Evolutionary conservation across 2,329 filamentous ascomycete species (phyloP).

Genomic region (Cladobotryum mycophilum): DNA sequence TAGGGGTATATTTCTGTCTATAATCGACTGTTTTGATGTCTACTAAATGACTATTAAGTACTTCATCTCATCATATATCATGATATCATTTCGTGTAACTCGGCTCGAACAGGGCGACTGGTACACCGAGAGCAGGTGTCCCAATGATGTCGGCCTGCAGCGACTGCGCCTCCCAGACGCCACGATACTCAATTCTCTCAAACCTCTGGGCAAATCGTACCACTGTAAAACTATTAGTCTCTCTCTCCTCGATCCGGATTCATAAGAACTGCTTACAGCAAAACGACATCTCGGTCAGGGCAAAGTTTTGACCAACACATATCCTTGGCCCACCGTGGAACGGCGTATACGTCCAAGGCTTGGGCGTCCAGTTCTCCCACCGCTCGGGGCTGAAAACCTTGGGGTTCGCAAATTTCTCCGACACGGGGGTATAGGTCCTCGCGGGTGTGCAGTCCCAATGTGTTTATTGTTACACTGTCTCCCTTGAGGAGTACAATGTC

Average conservation of each 20-base stretch:
- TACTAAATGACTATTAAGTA: too few relatives aligned
- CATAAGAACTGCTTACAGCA: constrained; percentile 24
- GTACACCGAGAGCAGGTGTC: constrained; percentile 33
- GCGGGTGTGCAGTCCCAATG: constrained; percentile 45
- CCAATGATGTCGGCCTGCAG: constrained; percentile 38
- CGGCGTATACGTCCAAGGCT: constrained; percentile 48
- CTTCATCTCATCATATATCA: not conserved
- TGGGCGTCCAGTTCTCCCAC: constrained; percentile 46
- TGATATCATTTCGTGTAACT: not conserved
- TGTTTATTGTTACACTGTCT: constrained; percentile 43
- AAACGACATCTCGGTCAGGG: constrained; percentile 51
- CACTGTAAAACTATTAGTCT: constrained; percentile 22
- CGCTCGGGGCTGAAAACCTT: constrained; percentile 43
- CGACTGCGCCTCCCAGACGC: constrained; percentile 36
- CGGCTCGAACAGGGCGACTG: constrained; percentile 29
- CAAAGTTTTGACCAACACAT: constrained; percentile 55
- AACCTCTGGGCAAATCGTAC: constrained; percentile 52
- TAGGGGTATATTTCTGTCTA: too few relatives aligned
- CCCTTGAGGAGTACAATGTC: constrained; percentile 40
- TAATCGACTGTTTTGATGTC: too few relatives aligned
- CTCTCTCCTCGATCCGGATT: constrained; percentile 22
- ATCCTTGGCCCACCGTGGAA: constrained; percentile 48
- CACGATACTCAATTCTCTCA: constrained; percentile 43
- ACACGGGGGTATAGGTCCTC: constrained; percentile 42
- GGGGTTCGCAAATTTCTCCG: constrained; percentile 29